phyloP scores from a whole-genome alignment of 2,329 filamentous ascomycete species.

The Fonsecaea pedrosoi region DNA sequence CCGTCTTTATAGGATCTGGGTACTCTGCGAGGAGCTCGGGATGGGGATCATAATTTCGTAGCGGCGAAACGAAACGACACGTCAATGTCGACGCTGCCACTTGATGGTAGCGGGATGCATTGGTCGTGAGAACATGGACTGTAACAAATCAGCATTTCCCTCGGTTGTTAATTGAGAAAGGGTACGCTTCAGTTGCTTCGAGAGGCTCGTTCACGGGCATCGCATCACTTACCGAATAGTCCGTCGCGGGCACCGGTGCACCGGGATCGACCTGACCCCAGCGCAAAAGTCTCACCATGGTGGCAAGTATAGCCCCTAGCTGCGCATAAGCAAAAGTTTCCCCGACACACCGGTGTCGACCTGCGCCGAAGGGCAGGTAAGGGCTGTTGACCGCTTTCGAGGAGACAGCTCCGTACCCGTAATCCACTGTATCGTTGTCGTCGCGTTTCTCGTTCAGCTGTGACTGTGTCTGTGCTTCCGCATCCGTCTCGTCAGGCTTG shows the following conservation, averaged over 20 bases:
- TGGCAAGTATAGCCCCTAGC: constrained; percentile 68
- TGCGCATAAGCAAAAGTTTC: constrained; percentile 79
- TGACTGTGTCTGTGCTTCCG: constrained; percentile 49
- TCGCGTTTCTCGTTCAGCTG: constrained; percentile 49
- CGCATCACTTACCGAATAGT: constrained; percentile 61
- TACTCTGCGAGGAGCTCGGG: no score
- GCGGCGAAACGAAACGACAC: background rate
- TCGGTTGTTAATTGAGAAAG: no score
- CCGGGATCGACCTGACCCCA: constrained; percentile 64
- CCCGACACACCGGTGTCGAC: constrained; percentile 75
- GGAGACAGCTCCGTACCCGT: constrained; percentile 82
- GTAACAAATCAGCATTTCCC: constrained; percentile 3
- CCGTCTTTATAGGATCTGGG: background rate
- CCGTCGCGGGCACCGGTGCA: constrained; percentile 66
- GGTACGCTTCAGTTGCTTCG: no score
- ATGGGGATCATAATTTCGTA: no score
- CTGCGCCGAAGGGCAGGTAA: constrained; percentile 75
- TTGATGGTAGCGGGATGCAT: constrained; percentile 29
- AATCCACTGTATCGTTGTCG: constrained; percentile 75
- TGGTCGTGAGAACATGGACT: constrained; percentile 31
- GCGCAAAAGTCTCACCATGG: constrained; percentile 67
- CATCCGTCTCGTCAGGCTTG: constrained; percentile 61
- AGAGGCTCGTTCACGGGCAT: background rate
- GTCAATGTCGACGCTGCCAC: constrained; percentile 10
- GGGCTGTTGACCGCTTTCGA: constrained; percentile 85